phyloP scores from a whole-genome alignment of 345 rosid genomes.

The Aegle marmelos region DNA sequence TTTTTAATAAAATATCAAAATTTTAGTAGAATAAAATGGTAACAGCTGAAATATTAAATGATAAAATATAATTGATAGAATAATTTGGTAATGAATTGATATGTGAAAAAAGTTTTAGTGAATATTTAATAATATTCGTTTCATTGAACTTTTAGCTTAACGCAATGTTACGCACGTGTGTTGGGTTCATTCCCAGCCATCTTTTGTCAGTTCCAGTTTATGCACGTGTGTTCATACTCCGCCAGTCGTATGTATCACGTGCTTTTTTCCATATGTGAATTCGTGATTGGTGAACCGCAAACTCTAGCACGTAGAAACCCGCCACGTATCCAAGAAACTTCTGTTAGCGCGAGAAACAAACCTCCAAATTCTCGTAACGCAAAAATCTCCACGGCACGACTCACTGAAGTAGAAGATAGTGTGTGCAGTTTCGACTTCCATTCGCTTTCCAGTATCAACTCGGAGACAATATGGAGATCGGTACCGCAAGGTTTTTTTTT shows the following conservation, averaged over 20 bases:
- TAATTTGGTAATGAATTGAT: too few relatives aligned
- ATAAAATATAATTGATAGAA: too few relatives aligned
- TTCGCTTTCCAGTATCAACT: neutral
- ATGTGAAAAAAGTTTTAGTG: too few relatives aligned
- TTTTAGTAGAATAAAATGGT: too few relatives aligned
- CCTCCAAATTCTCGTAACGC: neutral
- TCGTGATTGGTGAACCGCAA: neutral
- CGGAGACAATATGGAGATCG: constrained; percentile 37
- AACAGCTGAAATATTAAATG: too few relatives aligned
- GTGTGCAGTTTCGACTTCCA: too few relatives aligned
- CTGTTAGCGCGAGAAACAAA: too few relatives aligned
- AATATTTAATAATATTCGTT: too few relatives aligned
- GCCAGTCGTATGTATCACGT: neutral
- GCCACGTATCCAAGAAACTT: neutral
- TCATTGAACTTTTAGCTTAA: neutral
- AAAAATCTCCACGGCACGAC: neutral
- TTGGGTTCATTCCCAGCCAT: neutral
- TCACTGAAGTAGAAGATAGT: neutral
- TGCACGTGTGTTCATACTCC: neutral
- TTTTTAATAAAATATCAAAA: too few relatives aligned
- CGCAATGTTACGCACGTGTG: neutral
- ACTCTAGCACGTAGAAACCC: neutral
- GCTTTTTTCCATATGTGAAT: neutral
- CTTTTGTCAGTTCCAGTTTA: neutral
- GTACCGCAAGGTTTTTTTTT: constrained; percentile 29